Evolutionary conservation across 1,139 yeast genomes (phyloP).

Genomic region (Saccharomyces hybrid): DNA sequence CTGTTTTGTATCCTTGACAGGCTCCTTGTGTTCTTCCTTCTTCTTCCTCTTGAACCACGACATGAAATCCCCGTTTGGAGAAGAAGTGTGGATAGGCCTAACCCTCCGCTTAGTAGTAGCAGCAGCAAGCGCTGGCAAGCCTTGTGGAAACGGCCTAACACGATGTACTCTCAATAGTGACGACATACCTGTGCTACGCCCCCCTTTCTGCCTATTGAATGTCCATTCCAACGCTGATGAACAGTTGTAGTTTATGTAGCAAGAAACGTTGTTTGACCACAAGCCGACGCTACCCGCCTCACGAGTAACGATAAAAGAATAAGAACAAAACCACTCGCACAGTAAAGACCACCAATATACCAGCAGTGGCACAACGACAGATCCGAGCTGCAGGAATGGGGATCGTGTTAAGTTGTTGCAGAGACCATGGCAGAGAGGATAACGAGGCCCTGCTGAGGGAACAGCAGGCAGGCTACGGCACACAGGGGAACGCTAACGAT

Average conservation of each 20-base stretch:
- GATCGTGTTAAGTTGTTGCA: slow-evolving; percentile 9
- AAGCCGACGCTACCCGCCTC: background rate
- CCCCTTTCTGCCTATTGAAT: background rate
- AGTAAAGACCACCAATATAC: background rate
- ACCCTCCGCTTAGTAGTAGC: background rate
- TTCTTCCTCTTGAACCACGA: slow-evolving; percentile 34
- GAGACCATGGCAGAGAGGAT: slow-evolving; percentile 14
- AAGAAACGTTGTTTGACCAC: background rate
- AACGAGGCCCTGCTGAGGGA: slow-evolving; percentile 24
- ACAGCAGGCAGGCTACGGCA: slow-evolving; percentile 30
- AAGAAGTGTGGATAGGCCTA: background rate
- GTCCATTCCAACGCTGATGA: background rate
- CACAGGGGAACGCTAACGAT: slow-evolving; percentile 13
- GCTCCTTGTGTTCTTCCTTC: slow-evolving; percentile 8
- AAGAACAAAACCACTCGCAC: background rate
- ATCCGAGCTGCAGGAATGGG: slow-evolving; percentile 7
- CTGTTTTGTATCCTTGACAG: slow-evolving; percentile 16
- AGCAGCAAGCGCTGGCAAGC: background rate
- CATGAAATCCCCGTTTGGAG: slow-evolving; percentile 28
- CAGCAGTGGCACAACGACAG: background rate
- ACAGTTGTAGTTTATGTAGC: background rate
- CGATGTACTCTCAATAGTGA: background rate
- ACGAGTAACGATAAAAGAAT: background rate
- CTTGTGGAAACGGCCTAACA: background rate
- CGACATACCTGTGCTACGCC: background rate